Base-by-base conservation (phyloP, 768 basidiomycete genomes). In the Mycena sanguinolenta region DNA sequence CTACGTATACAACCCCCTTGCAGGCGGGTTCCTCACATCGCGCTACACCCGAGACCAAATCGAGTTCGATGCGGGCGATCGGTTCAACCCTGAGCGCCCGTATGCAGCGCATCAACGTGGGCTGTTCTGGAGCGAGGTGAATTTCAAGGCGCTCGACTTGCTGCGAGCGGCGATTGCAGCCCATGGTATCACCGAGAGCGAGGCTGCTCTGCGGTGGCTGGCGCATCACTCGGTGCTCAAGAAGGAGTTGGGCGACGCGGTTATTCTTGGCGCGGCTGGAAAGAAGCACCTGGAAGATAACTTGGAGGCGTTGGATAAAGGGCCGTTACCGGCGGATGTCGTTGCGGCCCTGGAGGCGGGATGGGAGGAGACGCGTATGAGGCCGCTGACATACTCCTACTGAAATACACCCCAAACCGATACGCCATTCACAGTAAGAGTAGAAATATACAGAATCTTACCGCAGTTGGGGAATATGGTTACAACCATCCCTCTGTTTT, bases 191-290 rank as follows among this genome's bases (percentile, higher is more conserved):
- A 77, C 79, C 5, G 78, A 87, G 32, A 81, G 81, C 13, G 85
- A 88, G 75, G 82, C 86, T 4, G 85, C 86, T 2, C 75, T 87
- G 57, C 77, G 88, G 16, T 89, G 87, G 88, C 78, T 82, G 67
- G 83, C 87, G 75, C 83, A 88, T 60, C 87, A 88, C 69, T 86
- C 83, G 2, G 72, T 73, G 8, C 76, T 89, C 17, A 77, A 71
- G 1, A 54, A 65, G 30, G 86, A 88, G 58, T 36, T 58, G 28
- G 87, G 85, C 1, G 69, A 70, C 27, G 58, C 58, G 39, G 75
- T 86, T 14, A 84, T 87, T 58, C 69, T 86, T 7, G 87, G 87
- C 2, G 84, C 83, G 16, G 81, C 82, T 71, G 84, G 81, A 6
- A 77, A 75, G 12, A 76, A 75, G 6, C 86, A 87, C 39, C 53